Evolutionary conservation across 2,329 filamentous ascomycete species (phyloP), one percentile per base, ranked within the genome.

Genomic region (Alternaria novae-zelandiae): DNA sequence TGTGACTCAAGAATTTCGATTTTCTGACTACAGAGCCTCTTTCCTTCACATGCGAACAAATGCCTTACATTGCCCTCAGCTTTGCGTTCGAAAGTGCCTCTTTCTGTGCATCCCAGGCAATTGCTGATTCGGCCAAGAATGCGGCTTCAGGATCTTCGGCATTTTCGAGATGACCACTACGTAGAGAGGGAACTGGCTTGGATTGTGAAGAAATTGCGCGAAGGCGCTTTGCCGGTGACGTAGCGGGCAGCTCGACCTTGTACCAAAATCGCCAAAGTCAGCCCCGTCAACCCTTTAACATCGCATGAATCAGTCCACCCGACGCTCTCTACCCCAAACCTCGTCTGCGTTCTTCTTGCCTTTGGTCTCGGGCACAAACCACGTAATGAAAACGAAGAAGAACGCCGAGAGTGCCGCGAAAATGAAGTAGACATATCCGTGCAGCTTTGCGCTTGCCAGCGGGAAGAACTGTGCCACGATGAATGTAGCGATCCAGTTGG

Each of bases 401-500:
- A 91, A 71, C 0, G 84, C 83, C 0, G 93, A 94, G 64, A 97
- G 81, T 0, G 79, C 90, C 0, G 93, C 89, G 79, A 99, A 99
- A n/a, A 97, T 85, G 77, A 96, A 97, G 77, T 97, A 99, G 0
- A 96, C 91, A 83, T 90, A 92, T 2, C 95, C 94, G 4, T 90
- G 94, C 55, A 97, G 81, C 4, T 86, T 87, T 46, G 88, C 87
- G 75, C 97, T 96, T 64, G 97, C 80, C 20, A 97, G 86, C 0
- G 96, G 95, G 83, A 99, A 97, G 81, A 97, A 97, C 73, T 97
- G 94, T 0, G 95, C 94, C 3, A 99, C 94, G 21, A 97, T 72
- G 75, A 97, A 98, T 0, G 95, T 98, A 1, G 94, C 91, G 25
- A 93, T 85, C 85, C 96, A 98, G 79, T 96, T 98, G 13, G 92